Evolutionary conservation across 2,329 filamentous ascomycete genomes (phyloP).

Genomic region (Talaromyces sp.): DNA sequence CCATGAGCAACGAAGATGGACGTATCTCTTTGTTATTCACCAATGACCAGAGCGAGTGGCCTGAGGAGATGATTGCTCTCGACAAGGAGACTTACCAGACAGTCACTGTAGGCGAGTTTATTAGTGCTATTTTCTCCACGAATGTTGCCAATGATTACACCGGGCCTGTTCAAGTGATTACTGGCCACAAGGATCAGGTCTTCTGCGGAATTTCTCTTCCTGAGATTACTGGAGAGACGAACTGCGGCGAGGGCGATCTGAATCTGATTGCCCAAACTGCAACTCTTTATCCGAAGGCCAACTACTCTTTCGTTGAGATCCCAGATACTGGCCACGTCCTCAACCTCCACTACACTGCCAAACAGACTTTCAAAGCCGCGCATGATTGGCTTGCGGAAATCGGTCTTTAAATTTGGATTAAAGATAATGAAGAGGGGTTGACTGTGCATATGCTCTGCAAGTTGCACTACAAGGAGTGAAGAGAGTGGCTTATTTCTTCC

Average conservation of each 20-base stretch:
- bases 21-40: constrained; percentile 1
- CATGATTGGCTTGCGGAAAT: background rate
- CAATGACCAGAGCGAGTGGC: constrained; percentile 3
- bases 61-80: background rate
- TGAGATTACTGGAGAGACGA: background rate
- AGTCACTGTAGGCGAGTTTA: constrained; percentile 7
- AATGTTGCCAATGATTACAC: constrained; percentile 5
- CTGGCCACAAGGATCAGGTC: constrained; percentile 8
- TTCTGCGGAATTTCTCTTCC: constrained; percentile 2
- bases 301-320: constrained; percentile 2
- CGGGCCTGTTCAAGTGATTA: constrained; percentile 6
- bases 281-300: constrained; percentile 3
- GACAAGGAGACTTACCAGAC: constrained; percentile 2
- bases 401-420: background rate
- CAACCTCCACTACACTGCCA: constrained; percentile 3
- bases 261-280: constrained; percentile 7
- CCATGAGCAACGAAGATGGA: constrained; percentile 5
- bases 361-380: constrained; percentile 4
- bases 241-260: background rate
- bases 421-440: background rate
- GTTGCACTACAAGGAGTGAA: background rate
- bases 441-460: background rate
- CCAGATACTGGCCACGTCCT: background rate
- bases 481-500: background rate
- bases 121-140: constrained; percentile 7